A percentile compares a stretch with the other conserved stretches of the same genome.
These are phyloP conservation scores for Fusarium avenaceum DNA, from an alignment of 2,329 filamentous ascomycete genomes.

Conservation along the genomic window DNA sequence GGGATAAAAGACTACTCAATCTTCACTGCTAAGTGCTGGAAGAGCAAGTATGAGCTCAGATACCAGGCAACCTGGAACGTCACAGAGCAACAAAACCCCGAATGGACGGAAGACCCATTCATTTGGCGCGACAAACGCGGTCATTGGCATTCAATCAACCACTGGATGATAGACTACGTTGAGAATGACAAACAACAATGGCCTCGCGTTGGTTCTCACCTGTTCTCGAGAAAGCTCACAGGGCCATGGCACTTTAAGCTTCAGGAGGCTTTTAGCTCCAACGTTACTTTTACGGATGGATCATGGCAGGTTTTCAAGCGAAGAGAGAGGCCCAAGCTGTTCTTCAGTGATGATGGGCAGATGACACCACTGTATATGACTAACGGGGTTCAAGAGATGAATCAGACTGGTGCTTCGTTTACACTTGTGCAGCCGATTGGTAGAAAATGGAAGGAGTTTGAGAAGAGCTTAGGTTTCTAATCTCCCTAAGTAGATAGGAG, in stretches of 20 bases:
- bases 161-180: slow-evolving; percentile 49
- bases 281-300: slow-evolving; percentile 56
- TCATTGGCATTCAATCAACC: slow-evolving; percentile 52
- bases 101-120: slow-evolving; percentile 52
- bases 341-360: slow-evolving; percentile 59
- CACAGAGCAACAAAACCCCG: slow-evolving; percentile 20
- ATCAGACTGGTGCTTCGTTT: slow-evolving; percentile 24
- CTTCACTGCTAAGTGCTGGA: slow-evolving; percentile 3
- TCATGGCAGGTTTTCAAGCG: slow-evolving; percentile 56
- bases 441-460: slow-evolving; percentile 30
- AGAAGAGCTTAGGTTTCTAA: slow-evolving; percentile 14
- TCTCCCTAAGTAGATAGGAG: not conserved
- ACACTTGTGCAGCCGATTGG: slow-evolving; percentile 37
- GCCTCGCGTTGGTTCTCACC: slow-evolving; percentile 50
- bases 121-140: slow-evolving; percentile 54
- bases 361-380: slow-evolving; percentile 62
- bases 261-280: slow-evolving; percentile 49
- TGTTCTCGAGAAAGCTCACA: slow-evolving; percentile 45
- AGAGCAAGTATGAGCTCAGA: slow-evolving; percentile 11
- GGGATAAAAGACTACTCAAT: slow-evolving; percentile 34
- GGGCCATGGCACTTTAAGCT: slow-evolving; percentile 52
- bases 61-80: slow-evolving; percentile 36
- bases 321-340: slow-evolving; percentile 63
- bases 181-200: slow-evolving; percentile 48
- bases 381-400: slow-evolving; percentile 61